Base-by-base conservation (phyloP, 2,329 filamentous ascomycete species). In the Aspergillus novofumigatus region DNA sequence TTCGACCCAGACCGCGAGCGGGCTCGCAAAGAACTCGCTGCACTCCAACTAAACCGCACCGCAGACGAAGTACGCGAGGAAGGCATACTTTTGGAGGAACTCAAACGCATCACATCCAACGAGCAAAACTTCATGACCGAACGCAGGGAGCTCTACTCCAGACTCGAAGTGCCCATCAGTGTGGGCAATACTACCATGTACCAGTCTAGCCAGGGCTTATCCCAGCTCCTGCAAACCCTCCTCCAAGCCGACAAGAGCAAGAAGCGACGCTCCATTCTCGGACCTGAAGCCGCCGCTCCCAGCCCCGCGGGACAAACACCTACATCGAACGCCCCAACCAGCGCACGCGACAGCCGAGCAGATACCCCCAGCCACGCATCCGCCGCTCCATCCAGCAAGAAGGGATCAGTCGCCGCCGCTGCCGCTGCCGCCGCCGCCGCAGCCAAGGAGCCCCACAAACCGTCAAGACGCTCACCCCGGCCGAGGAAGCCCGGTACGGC, bases 1-100 rank as follows among this genome's bases (percentile, higher is more conserved):
- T 99, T 93, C 79, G 90, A 96, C 67, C 86, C 92, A 0, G 81
- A 84, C 17, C 86, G 90, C 65, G 94, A 99, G 75, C 83, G 82
- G 25, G 80, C 85, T 53, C 86, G 94, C 60, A 99, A 97, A 77
- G 85, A 89, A 56, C 90, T 96, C 67, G 93, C 92, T 3, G 84
- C 89, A 61, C 86, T 88, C 51, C 85, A 92, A 49, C 83, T 97
- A 62, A 85, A 87, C 50, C 85, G 94, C 44, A 89, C 88, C 8
- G 87, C 87, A 61, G 91, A 96, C 61, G 93, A 99, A 75, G 90
- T 93, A 26, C 87, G 90, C 60, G 94, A 99, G 72, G 94, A 99
- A 75, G 90, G 95, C 66, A 88, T 91, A 35, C 78, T 99, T 2
- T 82, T 99, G 20, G 83, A 93, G 57, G 94, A 99, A 71, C 85